Evolutionary conservation across 2,329 filamentous ascomycete species (phyloP).

Genomic region (Phaeosphaeriaceae sp.): DNA sequence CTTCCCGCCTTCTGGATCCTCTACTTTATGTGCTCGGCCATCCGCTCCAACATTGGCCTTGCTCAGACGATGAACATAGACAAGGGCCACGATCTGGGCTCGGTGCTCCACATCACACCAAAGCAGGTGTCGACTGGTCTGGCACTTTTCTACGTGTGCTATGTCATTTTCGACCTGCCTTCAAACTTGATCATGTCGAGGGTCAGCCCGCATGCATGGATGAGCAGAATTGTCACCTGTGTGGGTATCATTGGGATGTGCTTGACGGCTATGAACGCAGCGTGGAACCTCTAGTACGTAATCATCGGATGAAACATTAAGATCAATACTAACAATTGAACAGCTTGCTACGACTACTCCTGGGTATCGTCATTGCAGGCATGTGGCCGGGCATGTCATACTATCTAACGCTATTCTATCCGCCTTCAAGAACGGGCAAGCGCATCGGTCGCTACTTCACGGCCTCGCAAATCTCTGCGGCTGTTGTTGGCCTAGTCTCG

Average conservation of each 20-base stretch:
- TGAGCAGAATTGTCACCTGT: constrained; percentile 87
- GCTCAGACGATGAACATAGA: constrained; percentile 90
- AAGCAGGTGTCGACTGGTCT: constrained; percentile 85
- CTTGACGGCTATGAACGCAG: constrained; percentile 79
- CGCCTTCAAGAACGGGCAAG: constrained; percentile 83
- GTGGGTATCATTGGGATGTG: constrained; percentile 85
- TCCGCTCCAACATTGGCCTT: constrained; percentile 88
- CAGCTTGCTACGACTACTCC: constrained; percentile 77
- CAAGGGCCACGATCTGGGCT: constrained; percentile 75
- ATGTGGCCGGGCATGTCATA: constrained; percentile 98
- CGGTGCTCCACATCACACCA: constrained; percentile 70
- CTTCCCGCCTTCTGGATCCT: constrained; percentile 83
- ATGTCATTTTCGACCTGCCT: constrained; percentile 87
- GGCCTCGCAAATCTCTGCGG: constrained; percentile 85
- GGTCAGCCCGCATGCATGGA: constrained; percentile 86
- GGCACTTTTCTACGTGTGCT: constrained; percentile 90
- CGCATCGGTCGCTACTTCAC: constrained; percentile 91
- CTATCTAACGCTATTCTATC: constrained; percentile 91
- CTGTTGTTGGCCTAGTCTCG: constrained; percentile 87
- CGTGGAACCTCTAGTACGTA: constrained; percentile 81
- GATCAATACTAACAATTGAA: not conserved
- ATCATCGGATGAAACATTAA: not conserved
- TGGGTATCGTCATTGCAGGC: constrained; percentile 86
- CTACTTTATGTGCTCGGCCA: constrained; percentile 91
- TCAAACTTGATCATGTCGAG: constrained; percentile 89